phyloP scores from a whole-genome alignment of 148 eudicot genomes.

The Chenopodium album region DNA sequence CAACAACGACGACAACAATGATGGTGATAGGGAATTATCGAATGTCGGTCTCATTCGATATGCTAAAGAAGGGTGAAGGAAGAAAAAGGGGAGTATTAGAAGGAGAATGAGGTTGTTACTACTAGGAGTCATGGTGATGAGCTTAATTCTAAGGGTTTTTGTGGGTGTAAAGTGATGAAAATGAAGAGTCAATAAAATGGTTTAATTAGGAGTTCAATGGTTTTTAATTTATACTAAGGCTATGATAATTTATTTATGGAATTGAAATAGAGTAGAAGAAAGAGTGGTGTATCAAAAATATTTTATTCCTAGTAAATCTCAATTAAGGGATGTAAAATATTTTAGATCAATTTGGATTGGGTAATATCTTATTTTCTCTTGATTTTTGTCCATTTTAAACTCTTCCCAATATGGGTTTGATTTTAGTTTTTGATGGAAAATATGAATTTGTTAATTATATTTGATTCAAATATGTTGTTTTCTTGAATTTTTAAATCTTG shows the following conservation, averaged over 20 bases:
- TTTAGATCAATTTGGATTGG: background rate
- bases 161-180: background rate
- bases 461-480: background rate
- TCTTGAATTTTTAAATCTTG: background rate
- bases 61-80: background rate
- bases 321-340: background rate
- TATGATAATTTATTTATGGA: background rate
- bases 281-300: background rate
- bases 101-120: background rate
- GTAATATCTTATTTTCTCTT: background rate
- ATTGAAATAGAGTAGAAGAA: background rate
- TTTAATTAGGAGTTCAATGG: background rate
- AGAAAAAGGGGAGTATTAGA: background rate
- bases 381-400: slow-evolving; percentile 3
- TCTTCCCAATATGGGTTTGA: background rate
- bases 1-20: background rate
- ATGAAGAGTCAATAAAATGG: background rate
- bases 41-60: background rate
- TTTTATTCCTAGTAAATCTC: background rate
- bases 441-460: no score
- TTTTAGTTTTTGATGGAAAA: no score
- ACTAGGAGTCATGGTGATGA: background rate
- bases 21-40: background rate
- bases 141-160: background rate
- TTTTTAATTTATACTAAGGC: background rate